A percentile compares a stretch with the other conserved stretches of the same genome.
Conservation (phyloP, 306 rosid species). For the Vigna angularis region DNA sequence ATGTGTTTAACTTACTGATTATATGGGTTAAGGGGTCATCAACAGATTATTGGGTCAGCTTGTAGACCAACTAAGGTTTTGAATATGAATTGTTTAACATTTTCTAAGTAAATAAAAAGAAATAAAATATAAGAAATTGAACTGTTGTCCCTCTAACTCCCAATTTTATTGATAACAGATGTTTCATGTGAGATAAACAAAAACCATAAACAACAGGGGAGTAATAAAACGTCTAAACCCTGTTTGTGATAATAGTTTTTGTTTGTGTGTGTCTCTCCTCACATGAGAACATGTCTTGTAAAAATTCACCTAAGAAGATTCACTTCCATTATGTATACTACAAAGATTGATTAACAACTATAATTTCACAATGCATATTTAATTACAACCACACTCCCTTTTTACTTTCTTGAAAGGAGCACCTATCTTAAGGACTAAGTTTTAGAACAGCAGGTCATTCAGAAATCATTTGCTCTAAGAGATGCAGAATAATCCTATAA, state of each 20-base stretch:
- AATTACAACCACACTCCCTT: conserved; percentile 35
- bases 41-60: no score
- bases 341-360: conserved; percentile 29
- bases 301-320: background rate
- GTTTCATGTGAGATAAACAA: no score
- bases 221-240: no score
- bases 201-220: no score
- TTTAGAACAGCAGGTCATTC: conserved; percentile 39
- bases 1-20: no score
- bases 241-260: background rate
- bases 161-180: no score
- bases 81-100: no score
- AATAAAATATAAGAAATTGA: no score
- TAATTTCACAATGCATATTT: conserved; percentile 25
- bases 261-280: background rate
- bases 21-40: no score
- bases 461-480: conserved; percentile 11
- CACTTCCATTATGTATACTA: conserved; percentile 14
- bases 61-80: no score
- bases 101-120: no score
- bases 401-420: conserved; percentile 37
- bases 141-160: no score
- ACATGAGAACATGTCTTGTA: background rate
- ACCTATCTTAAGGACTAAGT: conserved; percentile 45
- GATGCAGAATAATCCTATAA: conserved; percentile 35